Percentiles rank a stretch among this genome's conserved stretches.
phyloP scores from a whole-genome alignment of 768 basidiomycete genomes.

The Podaxis sp. region DNA sequence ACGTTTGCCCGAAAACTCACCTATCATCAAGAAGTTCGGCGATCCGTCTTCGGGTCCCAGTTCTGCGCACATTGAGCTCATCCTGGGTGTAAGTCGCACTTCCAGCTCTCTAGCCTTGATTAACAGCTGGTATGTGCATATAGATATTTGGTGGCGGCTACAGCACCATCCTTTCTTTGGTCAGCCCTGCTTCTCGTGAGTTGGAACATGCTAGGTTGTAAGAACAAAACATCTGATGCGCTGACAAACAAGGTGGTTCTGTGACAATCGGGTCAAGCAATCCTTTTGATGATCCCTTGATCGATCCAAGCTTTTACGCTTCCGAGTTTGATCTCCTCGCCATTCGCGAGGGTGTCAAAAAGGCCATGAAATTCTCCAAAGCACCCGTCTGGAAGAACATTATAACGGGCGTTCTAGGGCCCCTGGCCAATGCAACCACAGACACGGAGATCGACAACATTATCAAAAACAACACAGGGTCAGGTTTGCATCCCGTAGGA shows the following conservation, averaged over 20 bases:
- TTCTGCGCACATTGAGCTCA: conserved; percentile 14
- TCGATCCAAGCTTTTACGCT: conserved; percentile 15
- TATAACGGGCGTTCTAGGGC: conserved; percentile 12
- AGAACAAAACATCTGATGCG: not conserved
- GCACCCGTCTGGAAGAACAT: conserved; percentile 20
- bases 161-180: conserved; percentile 18
- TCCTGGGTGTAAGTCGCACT: not conserved
- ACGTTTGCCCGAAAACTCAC: conserved; percentile 5
- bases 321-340: conserved; percentile 14
- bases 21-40: not conserved
- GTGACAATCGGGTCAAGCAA: conserved; percentile 20
- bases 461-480: conserved; percentile 19
- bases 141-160: conserved; percentile 21
- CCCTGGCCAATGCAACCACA: conserved; percentile 12
- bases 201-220: not conserved
- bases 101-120: not conserved
- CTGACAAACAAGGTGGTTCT: conserved; percentile 17
- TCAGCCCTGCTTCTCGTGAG: conserved; percentile 27
- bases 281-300: conserved; percentile 25
- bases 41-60: conserved; percentile 15
- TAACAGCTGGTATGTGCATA: not conserved
- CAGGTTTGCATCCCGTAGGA: conserved; percentile 30
- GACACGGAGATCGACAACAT: conserved; percentile 17
- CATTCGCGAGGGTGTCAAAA: conserved; percentile 21
- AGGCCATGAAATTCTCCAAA: conserved; percentile 17